A percentile compares a stretch with the other conserved stretches of the same genome.
These are phyloP conservation scores for Thelonectria olida DNA, from an alignment of 2,329 filamentous ascomycete species.

Conservation along the genomic window DNA sequence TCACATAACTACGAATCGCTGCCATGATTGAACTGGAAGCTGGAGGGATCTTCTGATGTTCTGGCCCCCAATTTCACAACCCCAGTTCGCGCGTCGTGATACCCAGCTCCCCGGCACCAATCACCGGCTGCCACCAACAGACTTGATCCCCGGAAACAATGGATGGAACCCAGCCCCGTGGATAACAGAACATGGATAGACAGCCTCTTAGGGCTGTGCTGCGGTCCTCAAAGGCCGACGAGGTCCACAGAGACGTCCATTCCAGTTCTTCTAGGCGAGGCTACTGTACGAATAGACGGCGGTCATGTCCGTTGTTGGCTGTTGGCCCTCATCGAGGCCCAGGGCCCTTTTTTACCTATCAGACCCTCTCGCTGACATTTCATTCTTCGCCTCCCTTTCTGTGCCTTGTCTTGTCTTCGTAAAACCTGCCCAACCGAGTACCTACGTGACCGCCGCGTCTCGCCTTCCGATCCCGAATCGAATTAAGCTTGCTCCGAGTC, in stretches of 20 bases:
- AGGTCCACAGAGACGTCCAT: not conserved
- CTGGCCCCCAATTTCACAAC: slow-evolving; percentile 2
- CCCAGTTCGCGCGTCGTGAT: not conserved
- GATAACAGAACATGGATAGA: not conserved
- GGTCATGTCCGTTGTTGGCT: slow-evolving; percentile 23
- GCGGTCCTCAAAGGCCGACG: slow-evolving; percentile 3
- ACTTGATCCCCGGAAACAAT: slow-evolving; percentile 1
- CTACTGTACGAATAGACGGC: slow-evolving; percentile 4
- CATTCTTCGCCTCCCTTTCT: slow-evolving; percentile 20
- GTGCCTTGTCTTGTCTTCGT: too few relatives aligned
- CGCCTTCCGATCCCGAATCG: not conserved
- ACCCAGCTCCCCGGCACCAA: slow-evolving; percentile 14
- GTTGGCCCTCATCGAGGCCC: not conserved
- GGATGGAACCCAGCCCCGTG: slow-evolving; percentile 13
- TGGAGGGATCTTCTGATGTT: not conserved
- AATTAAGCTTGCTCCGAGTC: too few relatives aligned
- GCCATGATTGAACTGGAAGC: too few relatives aligned
- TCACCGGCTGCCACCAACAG: slow-evolving; percentile 10
- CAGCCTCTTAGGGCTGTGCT: slow-evolving; percentile 37
- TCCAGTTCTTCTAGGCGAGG: slow-evolving; percentile 22
- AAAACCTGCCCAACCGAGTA: too few relatives aligned
- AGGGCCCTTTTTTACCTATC: slow-evolving; percentile 30
- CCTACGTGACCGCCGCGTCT: not conserved
- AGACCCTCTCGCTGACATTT: slow-evolving; percentile 37
- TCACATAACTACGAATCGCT: too few relatives aligned